Evolutionary conservation across 805 yeast species (phyloP), one percentile per base, ranked within the genome.

Genomic region (Candida suzukii): DNA sequence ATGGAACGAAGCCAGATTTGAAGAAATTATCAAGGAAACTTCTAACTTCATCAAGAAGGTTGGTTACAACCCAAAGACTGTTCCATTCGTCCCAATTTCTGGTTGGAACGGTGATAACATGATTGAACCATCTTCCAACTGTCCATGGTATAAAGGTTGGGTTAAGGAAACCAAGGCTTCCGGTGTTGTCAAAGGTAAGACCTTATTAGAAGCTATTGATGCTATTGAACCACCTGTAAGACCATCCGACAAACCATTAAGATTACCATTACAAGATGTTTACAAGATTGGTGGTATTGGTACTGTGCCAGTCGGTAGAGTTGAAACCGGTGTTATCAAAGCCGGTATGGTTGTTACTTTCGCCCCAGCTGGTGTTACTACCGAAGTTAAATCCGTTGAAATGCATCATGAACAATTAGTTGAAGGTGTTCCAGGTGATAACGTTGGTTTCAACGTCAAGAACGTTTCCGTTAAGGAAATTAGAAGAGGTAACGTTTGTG

Each of bases 51-150:
- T 82, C 76, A 80, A 79, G 83, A 76, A 82, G 78, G 88, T 80
- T 56, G 91, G 91, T 69, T 83, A 71, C 84, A 78, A 77, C 77
- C 83, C 85, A 64, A 76, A 80, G 78, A 72, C 81, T 65, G 84
- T 80, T 67, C 78, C 86, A 59, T 86, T 85, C 79, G 90, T 86
- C 62, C 95, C 95, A 68, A 80, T 83, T 68, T 84, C 93, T 61
- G 95, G 95, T 63, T 81, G 91, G 83, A 79, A 81, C 74, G 95
- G 95, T 77, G 93, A 83, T 76, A 83, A 83, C 88, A 83, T 83
- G 93, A 79, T 83, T 69, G 91, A 83, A 73, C 61, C 84, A 41
- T 79, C 88, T 57, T 44, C 81, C 57, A 83, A 83, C 85, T 79
- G 85, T 71, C 77, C 87, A 65, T 83, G 93, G 93, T 77, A 77